Percentiles rank a stretch among this genome's conserved stretches.
Conservation (phyloP, 345 rosid genomes). For the Euclidium syriacum region DNA sequence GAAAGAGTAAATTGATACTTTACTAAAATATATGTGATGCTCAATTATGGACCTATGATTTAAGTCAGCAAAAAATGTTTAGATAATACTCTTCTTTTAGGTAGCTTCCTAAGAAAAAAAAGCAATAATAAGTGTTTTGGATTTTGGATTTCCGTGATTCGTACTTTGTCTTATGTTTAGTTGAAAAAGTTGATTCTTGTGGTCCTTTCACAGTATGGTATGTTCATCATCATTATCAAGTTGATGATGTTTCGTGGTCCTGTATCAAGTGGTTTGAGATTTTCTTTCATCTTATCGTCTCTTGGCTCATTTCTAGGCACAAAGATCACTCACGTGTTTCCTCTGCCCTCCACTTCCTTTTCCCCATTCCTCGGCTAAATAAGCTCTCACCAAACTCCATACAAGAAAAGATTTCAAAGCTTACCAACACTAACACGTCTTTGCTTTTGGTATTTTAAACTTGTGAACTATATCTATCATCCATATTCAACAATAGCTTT, state of each 20-base stretch:
- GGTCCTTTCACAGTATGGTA: conserved; percentile 10
- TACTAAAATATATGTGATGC: too few relatives aligned
- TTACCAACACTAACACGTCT: not conserved
- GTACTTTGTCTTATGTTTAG: not conserved
- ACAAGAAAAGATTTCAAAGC: not conserved
- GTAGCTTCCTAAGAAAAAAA: too few relatives aligned
- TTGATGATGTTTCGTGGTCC: conserved; percentile 22
- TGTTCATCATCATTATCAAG: conserved; percentile 4
- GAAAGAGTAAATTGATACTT: conserved; percentile 25
- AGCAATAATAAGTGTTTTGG: too few relatives aligned
- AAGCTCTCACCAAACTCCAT: not conserved
- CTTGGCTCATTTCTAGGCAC: not conserved
- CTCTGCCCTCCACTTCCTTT: not conserved
- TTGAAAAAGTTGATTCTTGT: not conserved
- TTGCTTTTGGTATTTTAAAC: too few relatives aligned
- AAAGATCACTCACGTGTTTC: not conserved
- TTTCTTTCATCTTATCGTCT: not conserved
- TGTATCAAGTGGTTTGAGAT: not conserved
- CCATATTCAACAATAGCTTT: not conserved
- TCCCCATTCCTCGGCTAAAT: not conserved
- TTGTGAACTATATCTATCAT: too few relatives aligned
- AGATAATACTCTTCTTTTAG: too few relatives aligned
- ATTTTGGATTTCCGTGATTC: not conserved
- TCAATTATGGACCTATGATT: not conserved
- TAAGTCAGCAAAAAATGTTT: not conserved